Evolutionary conservation across 2,329 filamentous ascomycete species (phyloP), one percentile per base, ranked within the genome.

Genomic region (Emmonsiellopsis sp.): DNA sequence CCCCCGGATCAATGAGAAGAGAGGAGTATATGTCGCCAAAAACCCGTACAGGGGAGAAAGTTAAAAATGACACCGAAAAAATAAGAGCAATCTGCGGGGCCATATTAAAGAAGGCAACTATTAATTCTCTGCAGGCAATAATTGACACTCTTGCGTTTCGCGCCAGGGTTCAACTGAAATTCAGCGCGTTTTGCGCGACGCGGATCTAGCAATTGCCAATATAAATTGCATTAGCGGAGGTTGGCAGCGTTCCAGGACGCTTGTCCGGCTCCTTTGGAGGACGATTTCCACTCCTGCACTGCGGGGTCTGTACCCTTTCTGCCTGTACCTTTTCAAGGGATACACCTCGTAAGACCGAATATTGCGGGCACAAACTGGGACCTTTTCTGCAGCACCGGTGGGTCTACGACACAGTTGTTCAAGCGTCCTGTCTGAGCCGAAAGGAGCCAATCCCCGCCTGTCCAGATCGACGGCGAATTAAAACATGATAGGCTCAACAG

Each of bases 401-500:
- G 55, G 53, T 55, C 56, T 55, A 58, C 48, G 56, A 45, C 43
- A 42, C 48, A 51, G 44, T 31, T 53, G 55, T 54, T 54, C 48
- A 47, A 46, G 42, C 37, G 52, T 56, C 51, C 39, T 52, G 49
- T 52, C 52, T 44, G 39, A 54, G 48, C 49, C n/a, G 44, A 50
- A 49, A 55, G 56, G 60, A 58, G 57, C 60, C 60, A 65, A 64
- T 62, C 62, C 60, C 62, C 60, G 60, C 61, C 60, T 27, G 60
- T 61, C 60, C 65, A 54, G 68, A 67, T 68, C 65, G 63, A 60
- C 65, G 62, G 62, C 67, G 60, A 65, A 65, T 69, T 65, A 64
- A 61, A 64, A 59, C 60, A 59, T 65, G 62, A 65, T 65, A 71
- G 67, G 73, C 67, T 70, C 70, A 70, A 72, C 69, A 54, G 71